Percentiles rank a stretch among this genome's conserved stretches.
Evolutionary conservation across 2,329 filamentous ascomycete species (phyloP).

Genomic region (Cylindrodendrum hubeiense): DNA sequence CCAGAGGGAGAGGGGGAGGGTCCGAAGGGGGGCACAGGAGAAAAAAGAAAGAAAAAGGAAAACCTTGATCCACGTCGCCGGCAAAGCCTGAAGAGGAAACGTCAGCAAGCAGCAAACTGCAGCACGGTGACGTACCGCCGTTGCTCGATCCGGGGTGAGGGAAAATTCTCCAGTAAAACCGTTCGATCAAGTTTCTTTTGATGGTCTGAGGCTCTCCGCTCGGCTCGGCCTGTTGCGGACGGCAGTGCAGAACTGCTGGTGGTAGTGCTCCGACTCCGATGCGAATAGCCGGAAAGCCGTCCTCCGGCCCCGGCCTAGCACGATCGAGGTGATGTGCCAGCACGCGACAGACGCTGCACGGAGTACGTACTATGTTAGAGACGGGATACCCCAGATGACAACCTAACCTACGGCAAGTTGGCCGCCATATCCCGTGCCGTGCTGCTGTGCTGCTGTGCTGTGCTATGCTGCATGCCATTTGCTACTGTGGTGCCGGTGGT

Average conservation of each 20-base stretch:
- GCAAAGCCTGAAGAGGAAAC: constrained; percentile 34
- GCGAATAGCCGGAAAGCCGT: neutral
- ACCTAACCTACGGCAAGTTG: neutral
- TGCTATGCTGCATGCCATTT: constrained; percentile 14
- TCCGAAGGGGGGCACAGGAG: constrained; percentile 16
- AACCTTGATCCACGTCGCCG: constrained; percentile 25
- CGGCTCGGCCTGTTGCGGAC: constrained; percentile 15
- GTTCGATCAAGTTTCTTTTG: constrained; percentile 41
- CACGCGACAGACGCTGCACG: neutral
- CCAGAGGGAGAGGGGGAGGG: constrained; percentile 1
- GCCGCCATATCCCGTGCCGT: neutral
- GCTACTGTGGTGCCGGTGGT: constrained; percentile 3
- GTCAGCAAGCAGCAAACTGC: constrained; percentile 18
- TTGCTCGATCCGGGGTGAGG: constrained; percentile 16
- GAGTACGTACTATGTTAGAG: neutral
- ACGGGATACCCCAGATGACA: neutral
- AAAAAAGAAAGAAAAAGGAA: constrained; percentile 23
- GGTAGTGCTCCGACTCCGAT: neutral
- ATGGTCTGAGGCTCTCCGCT: constrained; percentile 29
- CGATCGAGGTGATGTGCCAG: neutral
- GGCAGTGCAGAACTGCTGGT: constrained; percentile 7
- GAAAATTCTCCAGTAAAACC: constrained; percentile 34
- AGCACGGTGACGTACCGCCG: constrained; percentile 20
- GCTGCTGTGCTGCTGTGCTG: too few relatives aligned
- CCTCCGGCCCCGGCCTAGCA: neutral